Percentiles rank a stretch among this genome's conserved stretches.
Conservation (phyloP, 306 rosid genomes). For the Quercus engelmannii region DNA sequence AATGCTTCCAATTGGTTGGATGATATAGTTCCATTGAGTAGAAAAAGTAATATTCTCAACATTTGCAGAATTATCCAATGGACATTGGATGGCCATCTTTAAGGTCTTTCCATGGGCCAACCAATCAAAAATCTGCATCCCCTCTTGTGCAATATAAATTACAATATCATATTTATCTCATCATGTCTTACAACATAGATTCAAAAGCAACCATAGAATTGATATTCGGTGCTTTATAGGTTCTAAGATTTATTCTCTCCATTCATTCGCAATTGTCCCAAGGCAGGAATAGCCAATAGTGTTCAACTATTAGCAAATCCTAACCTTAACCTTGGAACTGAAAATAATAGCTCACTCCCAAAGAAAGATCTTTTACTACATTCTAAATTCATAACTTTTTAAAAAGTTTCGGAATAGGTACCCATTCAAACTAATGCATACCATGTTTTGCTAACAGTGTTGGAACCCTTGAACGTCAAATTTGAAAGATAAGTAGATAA, state of each 20-base stretch:
- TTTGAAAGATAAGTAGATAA: neutral
- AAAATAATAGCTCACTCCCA: neutral
- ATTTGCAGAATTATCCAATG: neutral
- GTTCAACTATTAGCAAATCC: neutral
- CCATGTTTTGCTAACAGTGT: neutral
- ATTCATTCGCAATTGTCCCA: neutral
- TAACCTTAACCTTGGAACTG: neutral
- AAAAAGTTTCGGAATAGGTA: neutral
- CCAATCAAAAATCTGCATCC: neutral
- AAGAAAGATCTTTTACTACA: neutral
- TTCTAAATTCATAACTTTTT: neutral
- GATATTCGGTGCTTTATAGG: neutral
- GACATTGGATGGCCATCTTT: neutral
- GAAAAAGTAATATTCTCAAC: neutral
- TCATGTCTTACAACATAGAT: neutral
- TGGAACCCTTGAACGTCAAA: neutral
- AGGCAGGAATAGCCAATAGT: too few relatives aligned
- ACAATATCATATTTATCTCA: neutral
- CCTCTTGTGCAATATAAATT: neutral
- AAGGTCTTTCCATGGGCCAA: neutral
- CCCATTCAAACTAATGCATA: neutral
- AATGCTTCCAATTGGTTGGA: conserved; percentile 1
- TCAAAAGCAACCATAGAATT: neutral
- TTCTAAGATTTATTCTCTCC: neutral
- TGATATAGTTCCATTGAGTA: neutral